Evolutionary conservation across 768 basidiomycete species (phyloP), one percentile per base, ranked within the genome.

Genomic region (Hypholoma sublateritium): DNA sequence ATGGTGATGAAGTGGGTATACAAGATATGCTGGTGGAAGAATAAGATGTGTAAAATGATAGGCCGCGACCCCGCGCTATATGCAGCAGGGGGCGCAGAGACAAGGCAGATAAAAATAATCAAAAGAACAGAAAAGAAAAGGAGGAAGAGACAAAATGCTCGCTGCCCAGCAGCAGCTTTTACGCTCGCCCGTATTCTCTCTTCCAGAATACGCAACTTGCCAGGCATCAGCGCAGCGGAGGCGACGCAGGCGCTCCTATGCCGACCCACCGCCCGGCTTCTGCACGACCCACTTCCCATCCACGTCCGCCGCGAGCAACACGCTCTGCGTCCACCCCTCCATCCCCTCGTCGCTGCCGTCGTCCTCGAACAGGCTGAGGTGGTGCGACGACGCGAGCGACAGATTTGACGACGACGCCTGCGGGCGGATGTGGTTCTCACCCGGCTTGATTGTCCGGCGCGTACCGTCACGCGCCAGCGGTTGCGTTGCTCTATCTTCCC

Each of bases 321-420:
- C 89, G 62, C 85, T 88, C 65, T 79, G 75, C 45, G 87, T 86
- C 90, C 91, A 93, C 65, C 89, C 83, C 48, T 83, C 86, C 57
- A 76, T 70, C 36, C 74, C 77, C 13, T 44, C 25, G 41, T 76
- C 70, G 37, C 28, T 32, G 6, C 73, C 72, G 21, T 80, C 79
- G 57, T 81, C 75, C 51, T 76, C 73, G 37, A 78, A 67, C 46
- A 82, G 64, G 17, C 79, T 80, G 37, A 83, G 68, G 62, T 78
- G 80, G 56, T 80, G 79, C 24, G 80, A 79, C 36, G 75, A 76
- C 21, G 61, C 24, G 21, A 61, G 54, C 13, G 65, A 66, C 49
- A 62, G 34, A 36, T 59, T 62, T 9, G 64, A 65, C 17, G 58
- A 52, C 22, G 61, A 61, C 17, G 54, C 56, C 36, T 62, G 58